Base-by-base conservation (phyloP, 2,329 filamentous ascomycete genomes). In the Sclerotinia nivalis region DNA sequence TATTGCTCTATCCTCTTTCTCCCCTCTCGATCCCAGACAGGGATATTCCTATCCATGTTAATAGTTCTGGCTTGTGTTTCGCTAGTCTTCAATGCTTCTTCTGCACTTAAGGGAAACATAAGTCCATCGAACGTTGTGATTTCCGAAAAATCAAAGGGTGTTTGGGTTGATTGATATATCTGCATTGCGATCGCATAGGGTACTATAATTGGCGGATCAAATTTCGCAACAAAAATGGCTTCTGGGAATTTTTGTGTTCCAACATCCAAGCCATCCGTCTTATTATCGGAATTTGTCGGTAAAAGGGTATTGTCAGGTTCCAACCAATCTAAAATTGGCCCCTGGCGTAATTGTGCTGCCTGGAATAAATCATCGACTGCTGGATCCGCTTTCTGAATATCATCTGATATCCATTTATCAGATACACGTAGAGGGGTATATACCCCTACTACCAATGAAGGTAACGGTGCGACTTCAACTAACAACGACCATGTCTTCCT, bases 171-270 rank as follows among this genome's bases (percentile, higher is more conserved):
- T 67, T 86, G 83, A 72, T 89, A 85, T 9, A 94, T 84, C 37
- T 88, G 85, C 70, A 86, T 82, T 76, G 89, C 90, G 25, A 89
- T 84, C 49, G 83, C 83, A 59, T 88, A 85, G 0, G 92, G 89
- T 6, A 96, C 83, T 18, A 90, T 84, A 13, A 96, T 81, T 0
- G 92, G 91, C 1, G 92, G 93, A 69, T 92, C 87, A 66, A 96
- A 89, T 15, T 86, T 87, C 2, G 91, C 91, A 56, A 90, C 86
- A 78, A 96, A 96, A 73, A 90, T 87, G 71, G 92, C 88, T 66
- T 92, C 88, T 5, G 91, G 90, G 6, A 91, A 83, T 72, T 88
- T 88, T 71, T 82, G 78, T n/a, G 84, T 82, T 47, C 88, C 81
- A 64, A 87, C 79, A 56, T 86, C 83, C 80, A 89, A 87, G 10